A percentile compares a stretch with the other conserved stretches of the same genome.
Evolutionary conservation across 495 filamentous ascomycete species (phyloP).

Genomic region (Penicillium coprophilum): DNA sequence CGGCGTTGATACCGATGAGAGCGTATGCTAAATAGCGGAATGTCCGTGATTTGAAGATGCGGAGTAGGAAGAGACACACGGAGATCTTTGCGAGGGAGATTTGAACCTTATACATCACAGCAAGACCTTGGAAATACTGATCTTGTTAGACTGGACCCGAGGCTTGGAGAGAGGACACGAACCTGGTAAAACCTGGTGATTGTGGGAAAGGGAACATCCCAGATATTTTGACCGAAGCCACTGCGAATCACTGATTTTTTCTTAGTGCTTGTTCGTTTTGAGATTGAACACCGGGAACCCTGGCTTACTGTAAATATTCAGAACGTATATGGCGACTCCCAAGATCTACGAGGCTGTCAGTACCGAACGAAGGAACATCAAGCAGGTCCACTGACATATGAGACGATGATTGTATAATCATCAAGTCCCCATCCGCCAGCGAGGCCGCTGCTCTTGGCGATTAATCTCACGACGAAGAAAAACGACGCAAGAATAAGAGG

Average conservation of each 20-base stretch:
- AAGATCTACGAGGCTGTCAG: conserved; percentile 19
- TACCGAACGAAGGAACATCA: background rate
- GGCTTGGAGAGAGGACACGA: background rate
- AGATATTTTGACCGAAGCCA: conserved; percentile 34
- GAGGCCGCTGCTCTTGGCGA: conserved; percentile 30
- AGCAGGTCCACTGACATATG: conserved; percentile 21
- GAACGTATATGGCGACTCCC: conserved; percentile 20
- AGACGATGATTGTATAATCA: conserved; percentile 30
- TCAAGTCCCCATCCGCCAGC: conserved; percentile 37
- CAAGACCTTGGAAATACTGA: conserved; percentile 31
- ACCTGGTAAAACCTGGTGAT: conserved; percentile 32
- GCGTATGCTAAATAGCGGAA: conserved; percentile 35
- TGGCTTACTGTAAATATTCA: conserved; percentile 23
- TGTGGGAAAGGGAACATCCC: conserved; percentile 27
- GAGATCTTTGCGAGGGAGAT: conserved; percentile 52
- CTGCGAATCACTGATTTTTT: conserved; percentile 23
- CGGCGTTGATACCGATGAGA: conserved; percentile 34
- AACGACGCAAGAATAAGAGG: conserved; percentile 28
- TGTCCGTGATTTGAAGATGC: conserved; percentile 36
- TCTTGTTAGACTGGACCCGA: background rate
- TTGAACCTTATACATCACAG: conserved; percentile 32
- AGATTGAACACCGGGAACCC: background rate
- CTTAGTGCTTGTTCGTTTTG: conserved; percentile 6
- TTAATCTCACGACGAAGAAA: conserved; percentile 27
- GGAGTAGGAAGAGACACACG: conserved; percentile 48